Evolutionary conservation across 208 protist species (phyloP).

Genomic region (Wallacemonas collosoma): DNA sequence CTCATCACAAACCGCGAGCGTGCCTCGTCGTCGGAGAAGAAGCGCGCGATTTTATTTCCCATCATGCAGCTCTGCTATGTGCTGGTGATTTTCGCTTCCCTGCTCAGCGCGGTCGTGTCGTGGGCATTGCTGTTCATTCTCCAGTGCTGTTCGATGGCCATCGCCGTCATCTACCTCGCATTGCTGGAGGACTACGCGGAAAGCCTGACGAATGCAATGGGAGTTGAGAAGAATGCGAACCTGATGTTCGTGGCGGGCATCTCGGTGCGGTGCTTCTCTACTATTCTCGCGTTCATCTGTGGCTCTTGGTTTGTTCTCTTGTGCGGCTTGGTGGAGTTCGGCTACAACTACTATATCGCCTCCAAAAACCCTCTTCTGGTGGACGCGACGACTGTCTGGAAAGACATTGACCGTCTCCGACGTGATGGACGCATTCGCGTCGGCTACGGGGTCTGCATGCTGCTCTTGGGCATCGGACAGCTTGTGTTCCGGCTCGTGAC

Average conservation of each 20-base stretch:
- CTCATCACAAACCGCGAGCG: constrained; percentile 45
- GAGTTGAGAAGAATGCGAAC: constrained; percentile 60
- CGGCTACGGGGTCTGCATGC: constrained; percentile 40
- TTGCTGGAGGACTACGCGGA: constrained; percentile 58
- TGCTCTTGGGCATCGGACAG: constrained; percentile 27
- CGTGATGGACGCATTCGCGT: constrained; percentile 47
- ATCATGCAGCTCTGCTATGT: constrained; percentile 59
- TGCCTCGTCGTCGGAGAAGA: constrained; percentile 34
- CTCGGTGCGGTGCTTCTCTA: constrained; percentile 53
- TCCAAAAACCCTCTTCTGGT: constrained; percentile 47
- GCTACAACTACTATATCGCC: constrained; percentile 53
- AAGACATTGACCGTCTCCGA: constrained; percentile 37
- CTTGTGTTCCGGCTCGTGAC: constrained; percentile 35
- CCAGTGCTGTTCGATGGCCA: constrained; percentile 41
- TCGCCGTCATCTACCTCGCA: constrained; percentile 43
- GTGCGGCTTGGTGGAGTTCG: constrained; percentile 45
- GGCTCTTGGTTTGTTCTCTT: constrained; percentile 37
- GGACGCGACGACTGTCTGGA: constrained; percentile 73
- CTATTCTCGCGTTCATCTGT: constrained; percentile 44
- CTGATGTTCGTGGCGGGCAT: constrained; percentile 53
- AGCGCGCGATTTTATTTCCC: constrained; percentile 47
- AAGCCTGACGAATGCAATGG: constrained; percentile 53
- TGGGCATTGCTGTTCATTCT: constrained; percentile 58
- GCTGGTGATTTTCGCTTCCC: constrained; percentile 43
- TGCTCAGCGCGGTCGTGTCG: constrained; percentile 33